Conservation (phyloP, 116 monocot genomes). For the Zostera marina region DNA sequence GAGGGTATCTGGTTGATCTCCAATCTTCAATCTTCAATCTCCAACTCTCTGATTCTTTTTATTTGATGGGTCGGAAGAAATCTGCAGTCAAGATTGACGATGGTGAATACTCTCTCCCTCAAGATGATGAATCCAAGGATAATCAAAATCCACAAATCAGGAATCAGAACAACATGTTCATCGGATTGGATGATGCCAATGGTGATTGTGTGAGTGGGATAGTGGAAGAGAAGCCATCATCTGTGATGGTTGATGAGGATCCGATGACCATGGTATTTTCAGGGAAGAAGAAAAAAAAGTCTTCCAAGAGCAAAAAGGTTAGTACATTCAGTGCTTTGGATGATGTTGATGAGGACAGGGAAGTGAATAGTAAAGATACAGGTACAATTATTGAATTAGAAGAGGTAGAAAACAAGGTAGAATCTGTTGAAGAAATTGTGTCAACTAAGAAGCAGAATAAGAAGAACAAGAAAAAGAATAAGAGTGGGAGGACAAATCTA, state of each 20-base stretch:
- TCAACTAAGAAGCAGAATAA: slow-evolving; percentile 16
- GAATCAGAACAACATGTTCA: slow-evolving; percentile 47
- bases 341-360: slow-evolving; percentile 10
- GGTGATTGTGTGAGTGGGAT: slow-evolving; percentile 29
- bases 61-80: slow-evolving; percentile 81
- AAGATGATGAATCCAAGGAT: slow-evolving; percentile 17
- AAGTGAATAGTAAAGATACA: background rate
- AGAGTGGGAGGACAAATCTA: slow-evolving; percentile 30
- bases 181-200: slow-evolving; percentile 11
- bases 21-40: too few relatives aligned
- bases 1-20: too few relatives aligned
- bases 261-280: slow-evolving; percentile 16
- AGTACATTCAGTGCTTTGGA: slow-evolving; percentile 24
- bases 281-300: slow-evolving; percentile 31
- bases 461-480: slow-evolving; percentile 78
- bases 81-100: slow-evolving; percentile 59
- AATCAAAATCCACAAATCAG: slow-evolving; percentile 3
- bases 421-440: slow-evolving; percentile 5
- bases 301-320: slow-evolving; percentile 47
- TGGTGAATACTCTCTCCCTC: slow-evolving; percentile 84
- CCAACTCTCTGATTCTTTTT: too few relatives aligned
- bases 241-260: slow-evolving; percentile 14
- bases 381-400: background rate
- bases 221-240: background rate
- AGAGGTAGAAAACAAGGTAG: background rate